Conservation (phyloP, 2,329 filamentous ascomycete species). For the Thielaviopsis ethacetica region DNA sequence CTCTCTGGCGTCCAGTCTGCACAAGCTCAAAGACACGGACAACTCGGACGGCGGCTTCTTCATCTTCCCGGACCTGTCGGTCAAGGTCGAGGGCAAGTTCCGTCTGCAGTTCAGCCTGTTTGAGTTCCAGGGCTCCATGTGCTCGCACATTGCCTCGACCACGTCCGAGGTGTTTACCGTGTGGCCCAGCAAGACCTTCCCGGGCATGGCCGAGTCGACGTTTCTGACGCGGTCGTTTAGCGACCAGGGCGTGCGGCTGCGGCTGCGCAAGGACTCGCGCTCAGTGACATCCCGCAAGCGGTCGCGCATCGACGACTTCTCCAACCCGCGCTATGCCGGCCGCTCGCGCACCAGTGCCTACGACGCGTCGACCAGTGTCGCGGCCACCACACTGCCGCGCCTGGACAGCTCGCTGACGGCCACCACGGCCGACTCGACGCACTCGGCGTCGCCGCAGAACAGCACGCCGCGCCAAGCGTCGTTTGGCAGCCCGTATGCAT, state of each 20-base stretch:
- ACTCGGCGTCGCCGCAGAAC: conserved; percentile 11
- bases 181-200: conserved; percentile 51
- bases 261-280: conserved; percentile 68
- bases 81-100: conserved; percentile 56
- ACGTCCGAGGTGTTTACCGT: conserved; percentile 54
- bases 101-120: conserved; percentile 64
- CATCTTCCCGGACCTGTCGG: conserved; percentile 77
- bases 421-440: conserved; percentile 3
- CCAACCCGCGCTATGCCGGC: conserved; percentile 4
- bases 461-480: conserved; percentile 8
- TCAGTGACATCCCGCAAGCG: conserved; percentile 33
- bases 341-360: conserved; percentile 12
- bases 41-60: conserved; percentile 74
- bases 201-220: conserved; percentile 68
- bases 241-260: conserved; percentile 71
- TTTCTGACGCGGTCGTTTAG: conserved; percentile 67
- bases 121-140: conserved; percentile 27
- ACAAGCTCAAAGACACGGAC: conserved; percentile 62
- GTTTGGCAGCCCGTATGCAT: conserved; percentile 8
- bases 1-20: conserved; percentile 63
- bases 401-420: conserved; percentile 5
- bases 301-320: conserved; percentile 13
- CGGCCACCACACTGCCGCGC: conserved; percentile 3
- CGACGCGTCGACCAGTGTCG: neutral
- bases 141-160: conserved; percentile 20